Base-by-base conservation (phyloP, 2,329 filamentous ascomycete species). In the Neonectria ditissima region DNA sequence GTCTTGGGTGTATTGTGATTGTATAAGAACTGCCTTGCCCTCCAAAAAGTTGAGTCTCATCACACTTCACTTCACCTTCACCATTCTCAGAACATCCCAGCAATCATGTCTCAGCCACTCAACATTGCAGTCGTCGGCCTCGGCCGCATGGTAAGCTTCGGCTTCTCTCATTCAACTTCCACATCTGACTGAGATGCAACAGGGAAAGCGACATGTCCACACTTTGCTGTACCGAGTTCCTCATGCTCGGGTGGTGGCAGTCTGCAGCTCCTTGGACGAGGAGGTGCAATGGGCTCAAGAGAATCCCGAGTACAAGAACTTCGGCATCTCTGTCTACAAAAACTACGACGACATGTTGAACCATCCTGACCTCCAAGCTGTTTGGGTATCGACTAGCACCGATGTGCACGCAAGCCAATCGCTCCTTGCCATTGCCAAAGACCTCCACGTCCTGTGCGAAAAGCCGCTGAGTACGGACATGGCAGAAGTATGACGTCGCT, bases 381-480 rank as follows among this genome's bases (percentile, higher is more conserved):
- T 70, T 0, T 66, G 65, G 58, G 47, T 69, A 3, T 68, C 68
- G 1, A 68, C 67, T 16, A 67, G 63, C 10, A 69, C 68, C 0
- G 63, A 67, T 10, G 63, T 66, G 0, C 67, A 70, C 10, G 64
- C 68, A 1, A 65, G 59, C 1, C 65, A 69, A 34, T 65, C 68
- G 0, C 37, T 69, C 1, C 32, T 52, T 10, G 68, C 65, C 0
- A 67, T 70, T 3, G 48, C 30, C 0, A 65, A 68, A 7, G 59
- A 57, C 5, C 57, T 69, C 3, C 69, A 70, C 1, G 63, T 70
- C 1, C 55, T 70, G 5, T 70, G 69, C 3, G 69, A 70, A 59
- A 70, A 70, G 51, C 69, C 69, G 2, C 37, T 70, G 32, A 70
- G 67, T 7, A 69, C 67, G 6, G 41, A 66, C 0, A 67, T 88